A percentile compares a stretch with the other conserved stretches of the same genome.
These are phyloP conservation scores for Begonia peltatifolia DNA, from an alignment of 306 rosid species.

Conservation along the genomic window DNA sequence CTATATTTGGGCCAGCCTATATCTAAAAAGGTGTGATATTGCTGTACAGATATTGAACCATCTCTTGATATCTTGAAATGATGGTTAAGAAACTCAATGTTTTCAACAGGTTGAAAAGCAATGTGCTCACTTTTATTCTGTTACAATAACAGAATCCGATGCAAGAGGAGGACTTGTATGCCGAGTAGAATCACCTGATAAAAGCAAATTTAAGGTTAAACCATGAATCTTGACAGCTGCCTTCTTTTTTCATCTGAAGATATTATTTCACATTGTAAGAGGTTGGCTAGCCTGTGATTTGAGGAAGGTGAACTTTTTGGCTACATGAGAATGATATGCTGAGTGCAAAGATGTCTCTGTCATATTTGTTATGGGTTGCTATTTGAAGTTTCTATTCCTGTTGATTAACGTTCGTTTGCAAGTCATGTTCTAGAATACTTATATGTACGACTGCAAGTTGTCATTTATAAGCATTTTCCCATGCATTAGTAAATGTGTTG, in stretches of 20 bases:
- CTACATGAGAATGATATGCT: too few relatives aligned
- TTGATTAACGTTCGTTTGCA: too few relatives aligned
- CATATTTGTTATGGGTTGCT: too few relatives aligned
- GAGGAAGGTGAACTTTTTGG: not conserved
- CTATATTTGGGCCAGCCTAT: slow-evolving; percentile 55
- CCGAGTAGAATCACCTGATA: slow-evolving; percentile 84
- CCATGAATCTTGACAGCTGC: slow-evolving; percentile 1
- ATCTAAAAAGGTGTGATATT: slow-evolving; percentile 48
- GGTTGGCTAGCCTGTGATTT: not conserved
- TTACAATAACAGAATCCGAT: slow-evolving; percentile 69
- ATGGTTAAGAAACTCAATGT: slow-evolving; percentile 2
- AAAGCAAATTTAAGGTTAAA: slow-evolving; percentile 95
- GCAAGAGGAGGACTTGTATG: slow-evolving; percentile 84
- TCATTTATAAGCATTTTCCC: too few relatives aligned
- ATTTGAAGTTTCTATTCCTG: too few relatives aligned
- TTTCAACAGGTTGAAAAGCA: slow-evolving; percentile 88
- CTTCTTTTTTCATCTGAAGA: not conserved
- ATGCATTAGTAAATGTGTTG: too few relatives aligned
- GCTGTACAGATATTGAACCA: slow-evolving; percentile 2
- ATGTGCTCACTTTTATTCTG: slow-evolving; percentile 88
- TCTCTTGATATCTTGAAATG: slow-evolving; percentile 2
- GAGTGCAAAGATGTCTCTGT: too few relatives aligned
- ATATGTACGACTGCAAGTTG: too few relatives aligned
- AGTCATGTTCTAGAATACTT: too few relatives aligned
- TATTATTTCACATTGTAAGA: too few relatives aligned